Evolutionary conservation across 352 stramenopile genomes (phyloP).

Genomic region (Pythium myriotylum): DNA sequence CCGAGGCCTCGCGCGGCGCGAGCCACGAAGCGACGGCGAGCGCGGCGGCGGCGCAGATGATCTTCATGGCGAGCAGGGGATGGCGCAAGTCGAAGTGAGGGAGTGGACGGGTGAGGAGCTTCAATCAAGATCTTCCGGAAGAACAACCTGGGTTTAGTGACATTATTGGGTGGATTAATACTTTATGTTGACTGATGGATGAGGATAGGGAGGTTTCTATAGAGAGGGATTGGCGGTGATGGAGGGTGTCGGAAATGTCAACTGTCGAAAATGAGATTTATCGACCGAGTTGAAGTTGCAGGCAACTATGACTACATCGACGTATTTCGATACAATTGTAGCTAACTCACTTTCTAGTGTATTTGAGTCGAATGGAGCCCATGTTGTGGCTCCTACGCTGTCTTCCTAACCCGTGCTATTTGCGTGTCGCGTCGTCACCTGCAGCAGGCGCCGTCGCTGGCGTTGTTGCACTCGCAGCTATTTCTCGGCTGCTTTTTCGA

Average conservation of each 20-base stretch:
- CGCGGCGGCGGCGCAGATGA: background rate
- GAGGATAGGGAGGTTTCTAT: no score
- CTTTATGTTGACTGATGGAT: no score
- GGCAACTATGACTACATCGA: no score
- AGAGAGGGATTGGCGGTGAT: no score
- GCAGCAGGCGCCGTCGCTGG: background rate
- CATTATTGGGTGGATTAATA: no score
- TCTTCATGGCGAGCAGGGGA: constrained; percentile 13
- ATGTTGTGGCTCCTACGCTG: no score
- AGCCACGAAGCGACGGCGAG: background rate
- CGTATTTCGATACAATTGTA: no score
- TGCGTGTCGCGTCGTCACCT: no score
- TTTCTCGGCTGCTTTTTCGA: background rate
- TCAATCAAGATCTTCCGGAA: background rate
- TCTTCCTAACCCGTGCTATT: background rate
- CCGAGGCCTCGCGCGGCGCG: background rate
- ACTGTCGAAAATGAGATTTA: background rate
- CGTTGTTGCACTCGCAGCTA: constrained; percentile 1
- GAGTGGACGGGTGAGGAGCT: constrained; percentile 1
- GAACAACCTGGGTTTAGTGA: background rate
- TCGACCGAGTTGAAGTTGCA: constrained; percentile 1
- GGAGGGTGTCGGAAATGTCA: background rate
- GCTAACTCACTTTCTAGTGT: no score
- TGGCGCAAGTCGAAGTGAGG: background rate
- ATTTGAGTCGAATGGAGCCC: no score